Evolutionary conservation across 805 yeast species (phyloP), one percentile per base, ranked within the genome.

Genomic region (Pichia kluyveri): DNA sequence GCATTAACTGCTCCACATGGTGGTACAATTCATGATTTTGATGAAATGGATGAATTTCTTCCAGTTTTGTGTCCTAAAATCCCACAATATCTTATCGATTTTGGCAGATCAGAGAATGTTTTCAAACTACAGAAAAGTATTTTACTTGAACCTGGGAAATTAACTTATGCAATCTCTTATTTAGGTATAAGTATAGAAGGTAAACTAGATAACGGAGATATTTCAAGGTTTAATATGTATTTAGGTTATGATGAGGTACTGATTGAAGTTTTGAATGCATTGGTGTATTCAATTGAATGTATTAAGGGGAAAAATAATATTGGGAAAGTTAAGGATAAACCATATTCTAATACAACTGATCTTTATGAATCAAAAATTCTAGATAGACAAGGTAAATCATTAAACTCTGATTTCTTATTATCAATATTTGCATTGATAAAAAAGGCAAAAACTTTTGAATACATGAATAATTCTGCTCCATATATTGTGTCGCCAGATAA

Each of bases 1-100:
- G 82, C 81, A 0, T 57, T 81, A 23, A 74, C 80, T 26, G 73
- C 79, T 18, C 73, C 76, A 4, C 62, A 68, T 39, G 86, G 86
- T 14, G 86, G 87, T 8, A 78, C 85, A 0, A 64, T 80, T 17
- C 75, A 73, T 41, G 65, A 70, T 23, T 70, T 72, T 44, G 72
- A 67, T 17, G 86, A 80, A 49, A 54, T 81, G 18, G 72, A 65
- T 44, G 66, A 46, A 46, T 64, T 66, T 38, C 52, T 67, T 43
- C 63, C 57, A 5, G 58, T 64, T 39, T 59, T 62, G 28, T 48
- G 51, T 34, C 48, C 48, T 2, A 28, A 41, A 17, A 31, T 36
- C 11, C 51, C 51, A 3, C 37, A 44, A 36, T 48, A 48, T 41
- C 39, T 48, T 6, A 36, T 28, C 2, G 37, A 48, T 34, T 39